A percentile compares a stretch with the other conserved stretches of the same genome.
Conservation (phyloP, 1,284 basidiomycete genomes). For the Microbotryum lychnidis-dioicae region DNA sequence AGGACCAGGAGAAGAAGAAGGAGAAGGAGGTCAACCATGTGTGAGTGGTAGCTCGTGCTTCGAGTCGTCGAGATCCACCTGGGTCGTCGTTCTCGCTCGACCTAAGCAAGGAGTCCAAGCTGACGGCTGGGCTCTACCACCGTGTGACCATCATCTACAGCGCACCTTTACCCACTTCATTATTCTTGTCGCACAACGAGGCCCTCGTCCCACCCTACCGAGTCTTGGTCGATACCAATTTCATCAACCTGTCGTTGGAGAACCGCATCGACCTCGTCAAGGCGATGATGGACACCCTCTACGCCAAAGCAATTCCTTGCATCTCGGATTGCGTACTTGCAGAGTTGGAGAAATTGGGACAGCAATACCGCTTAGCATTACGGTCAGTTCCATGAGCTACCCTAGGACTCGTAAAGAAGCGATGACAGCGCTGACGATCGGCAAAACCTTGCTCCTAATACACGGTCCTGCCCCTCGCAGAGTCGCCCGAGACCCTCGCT, state of each 20-base stretch:
- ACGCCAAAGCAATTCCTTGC: constrained; percentile 99
- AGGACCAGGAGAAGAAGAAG: constrained; percentile 45
- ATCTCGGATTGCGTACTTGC: constrained; percentile 98
- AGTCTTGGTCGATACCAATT: constrained; percentile 97
- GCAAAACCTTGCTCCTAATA: background rate
- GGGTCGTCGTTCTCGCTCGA: background rate
- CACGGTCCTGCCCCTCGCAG: constrained; percentile 44
- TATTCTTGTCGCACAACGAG: constrained; percentile 94
- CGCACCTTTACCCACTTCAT: constrained; percentile 72
- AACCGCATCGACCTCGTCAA: constrained; percentile 94
- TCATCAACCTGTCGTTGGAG: constrained; percentile 97
- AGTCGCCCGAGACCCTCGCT: constrained; percentile 91
- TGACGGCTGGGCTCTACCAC: background rate
- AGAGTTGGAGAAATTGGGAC: constrained; percentile 94
- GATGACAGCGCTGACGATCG: background rate
- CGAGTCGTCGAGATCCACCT: background rate
- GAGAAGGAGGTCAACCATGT: constrained; percentile 43
- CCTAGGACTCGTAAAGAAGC: background rate
- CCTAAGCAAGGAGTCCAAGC: background rate
- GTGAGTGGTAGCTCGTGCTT: constrained; percentile 36
- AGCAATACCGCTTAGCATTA: constrained; percentile 88
- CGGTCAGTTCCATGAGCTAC: constrained; percentile 49
- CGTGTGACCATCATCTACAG: constrained; percentile 41
- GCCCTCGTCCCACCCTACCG: constrained; percentile 94
- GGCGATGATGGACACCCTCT: constrained; percentile 99